A percentile compares a stretch with the other conserved stretches of the same genome.
phyloP scores from a whole-genome alignment of 1,284 basidiomycete genomes.

The Sparassis latifolia region DNA sequence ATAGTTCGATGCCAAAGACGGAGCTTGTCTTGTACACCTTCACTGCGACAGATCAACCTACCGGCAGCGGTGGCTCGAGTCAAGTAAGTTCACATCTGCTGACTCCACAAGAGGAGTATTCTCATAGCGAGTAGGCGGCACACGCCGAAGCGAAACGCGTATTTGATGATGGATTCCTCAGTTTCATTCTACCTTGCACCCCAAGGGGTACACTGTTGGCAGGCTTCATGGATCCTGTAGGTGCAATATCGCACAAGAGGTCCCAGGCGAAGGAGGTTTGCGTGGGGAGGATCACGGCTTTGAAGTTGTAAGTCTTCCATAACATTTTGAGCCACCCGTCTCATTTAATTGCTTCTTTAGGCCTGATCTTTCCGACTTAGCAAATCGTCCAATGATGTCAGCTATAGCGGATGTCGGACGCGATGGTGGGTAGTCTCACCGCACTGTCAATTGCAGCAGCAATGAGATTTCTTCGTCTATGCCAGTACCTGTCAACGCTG shows the following conservation, averaged over 20 bases:
- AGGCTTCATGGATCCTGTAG: constrained; percentile 39
- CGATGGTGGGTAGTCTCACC: constrained; percentile 16
- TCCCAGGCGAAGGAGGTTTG: constrained; percentile 32
- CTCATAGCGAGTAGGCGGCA: too few relatives aligned
- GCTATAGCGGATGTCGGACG: constrained; percentile 33
- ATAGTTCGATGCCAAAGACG: constrained; percentile 22
- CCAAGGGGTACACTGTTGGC: constrained; percentile 29
- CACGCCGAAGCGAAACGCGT: neutral
- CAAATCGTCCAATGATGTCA: constrained; percentile 37
- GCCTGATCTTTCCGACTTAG: constrained; percentile 49
- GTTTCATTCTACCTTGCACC: constrained; percentile 31
- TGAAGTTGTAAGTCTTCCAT: constrained; percentile 44
- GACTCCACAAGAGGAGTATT: neutral
- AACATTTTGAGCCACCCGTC: neutral
- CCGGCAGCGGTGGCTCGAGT: constrained; percentile 1
- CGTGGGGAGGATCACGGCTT: constrained; percentile 43
- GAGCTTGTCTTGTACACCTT: constrained; percentile 21
- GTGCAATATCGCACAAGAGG: constrained; percentile 28
- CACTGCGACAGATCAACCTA: constrained; percentile 4
- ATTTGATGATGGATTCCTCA: constrained; percentile 14
- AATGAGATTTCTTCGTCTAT: neutral
- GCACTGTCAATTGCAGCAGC: neutral
- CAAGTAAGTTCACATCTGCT: constrained; percentile 22
- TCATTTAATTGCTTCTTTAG: constrained; percentile 26
- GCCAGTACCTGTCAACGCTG: constrained; percentile 43